A percentile compares a stretch with the other conserved stretches of the same genome.
Conservation (phyloP, 1,284 basidiomycete genomes). For the Apiotrichum porosum region DNA sequence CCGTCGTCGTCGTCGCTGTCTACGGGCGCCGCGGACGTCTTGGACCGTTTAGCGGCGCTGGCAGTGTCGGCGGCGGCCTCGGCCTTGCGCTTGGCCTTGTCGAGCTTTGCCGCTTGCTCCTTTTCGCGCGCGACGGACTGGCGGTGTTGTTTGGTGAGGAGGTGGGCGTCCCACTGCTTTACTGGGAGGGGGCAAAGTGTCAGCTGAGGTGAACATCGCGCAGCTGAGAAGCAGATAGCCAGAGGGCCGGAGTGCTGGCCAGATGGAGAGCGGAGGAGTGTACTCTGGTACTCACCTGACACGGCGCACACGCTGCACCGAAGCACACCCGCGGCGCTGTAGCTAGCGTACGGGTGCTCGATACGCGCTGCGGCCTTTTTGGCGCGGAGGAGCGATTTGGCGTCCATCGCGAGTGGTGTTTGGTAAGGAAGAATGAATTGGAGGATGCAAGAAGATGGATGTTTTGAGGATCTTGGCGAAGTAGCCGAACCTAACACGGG, state of each 20-base stretch:
- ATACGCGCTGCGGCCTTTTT: constrained; percentile 45
- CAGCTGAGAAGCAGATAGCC: background rate
- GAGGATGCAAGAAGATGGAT: background rate
- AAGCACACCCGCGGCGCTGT: constrained; percentile 38
- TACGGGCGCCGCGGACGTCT: background rate
- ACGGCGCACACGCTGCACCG: constrained; percentile 46
- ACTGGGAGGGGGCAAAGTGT: constrained; percentile 26
- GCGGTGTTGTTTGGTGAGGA: constrained; percentile 48
- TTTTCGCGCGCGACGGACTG: constrained; percentile 41
- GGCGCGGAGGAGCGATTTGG: constrained; percentile 45
- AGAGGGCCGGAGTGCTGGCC: background rate
- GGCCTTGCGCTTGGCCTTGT: constrained; percentile 7
- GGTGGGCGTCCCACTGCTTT: constrained; percentile 49
- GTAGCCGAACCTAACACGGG: background rate
- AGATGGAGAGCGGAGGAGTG: background rate
- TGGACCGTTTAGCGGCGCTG: constrained; percentile 21
- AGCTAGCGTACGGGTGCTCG: constrained; percentile 43
- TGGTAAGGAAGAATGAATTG: background rate
- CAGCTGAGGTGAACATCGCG: too few species aligned
- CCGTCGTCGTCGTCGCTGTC: constrained; percentile 9
- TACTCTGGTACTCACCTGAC: constrained; percentile 32
- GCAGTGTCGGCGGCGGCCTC: constrained; percentile 2
- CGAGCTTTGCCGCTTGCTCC: constrained; percentile 27
- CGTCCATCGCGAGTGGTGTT: constrained; percentile 36
- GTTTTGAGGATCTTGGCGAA: background rate